A percentile compares a stretch with the other conserved stretches of the same genome.
These are phyloP conservation scores for Tieghemostelium lacteum DNA, from an alignment of 78 protist species.

Conservation along the genomic window DNA sequence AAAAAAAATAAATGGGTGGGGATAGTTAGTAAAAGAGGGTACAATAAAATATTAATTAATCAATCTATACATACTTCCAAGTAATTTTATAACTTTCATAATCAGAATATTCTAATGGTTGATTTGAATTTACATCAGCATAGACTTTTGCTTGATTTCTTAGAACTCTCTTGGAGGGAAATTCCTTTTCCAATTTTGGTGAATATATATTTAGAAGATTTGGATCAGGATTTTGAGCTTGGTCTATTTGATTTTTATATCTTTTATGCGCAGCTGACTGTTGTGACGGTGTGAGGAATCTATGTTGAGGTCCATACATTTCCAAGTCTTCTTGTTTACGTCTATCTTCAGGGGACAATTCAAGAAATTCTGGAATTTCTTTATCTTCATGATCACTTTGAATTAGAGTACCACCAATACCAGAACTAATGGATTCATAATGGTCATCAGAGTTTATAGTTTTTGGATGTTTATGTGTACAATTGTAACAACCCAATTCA, in stretches of 20 bases:
- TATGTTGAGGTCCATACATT: too few relatives aligned
- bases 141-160: slow-evolving; percentile 60
- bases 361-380: slow-evolving; percentile 24
- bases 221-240: background rate
- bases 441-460: background rate
- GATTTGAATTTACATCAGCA: slow-evolving; percentile 43
- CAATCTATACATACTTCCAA: slow-evolving; percentile 53
- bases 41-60: background rate
- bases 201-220: background rate
- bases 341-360: too few relatives aligned
- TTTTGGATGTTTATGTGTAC: background rate
- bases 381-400: slow-evolving; percentile 7
- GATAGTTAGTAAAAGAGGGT: background rate
- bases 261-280: background rate
- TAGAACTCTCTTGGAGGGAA: slow-evolving; percentile 15
- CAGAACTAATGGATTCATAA: slow-evolving; percentile 51
- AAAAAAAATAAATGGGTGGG: background rate
- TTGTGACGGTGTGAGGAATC: background rate
- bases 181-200: background rate
- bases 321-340: background rate
- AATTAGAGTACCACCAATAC: slow-evolving; percentile 21
- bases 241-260: background rate
- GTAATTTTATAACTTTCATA: slow-evolving; percentile 51
- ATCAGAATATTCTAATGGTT: slow-evolving; percentile 72
- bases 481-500: background rate